These are phyloP conservation scores for Penicillium desertorum DNA, from an alignment of 495 filamentous ascomycete genomes.

Conservation along the genomic window DNA sequence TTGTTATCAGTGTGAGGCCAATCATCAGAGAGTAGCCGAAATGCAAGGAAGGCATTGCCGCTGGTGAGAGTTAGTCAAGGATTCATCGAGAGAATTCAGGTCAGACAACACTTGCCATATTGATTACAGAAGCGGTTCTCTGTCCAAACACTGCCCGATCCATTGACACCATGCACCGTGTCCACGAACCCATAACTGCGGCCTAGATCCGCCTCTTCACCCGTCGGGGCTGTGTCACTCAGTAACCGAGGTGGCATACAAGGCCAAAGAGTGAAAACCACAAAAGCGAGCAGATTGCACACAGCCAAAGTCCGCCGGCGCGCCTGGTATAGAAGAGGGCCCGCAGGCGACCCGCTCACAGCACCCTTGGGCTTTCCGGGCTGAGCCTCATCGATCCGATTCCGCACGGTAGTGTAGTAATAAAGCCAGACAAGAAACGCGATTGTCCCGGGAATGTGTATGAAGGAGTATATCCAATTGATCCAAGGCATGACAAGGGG, in stretches of 20 bases:
- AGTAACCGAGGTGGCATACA: slow-evolving; percentile 80
- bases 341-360: slow-evolving; percentile 42
- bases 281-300: slow-evolving; percentile 74
- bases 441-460: slow-evolving; percentile 80
- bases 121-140: slow-evolving; percentile 69
- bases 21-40: slow-evolving; percentile 79
- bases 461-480: slow-evolving; percentile 75
- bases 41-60: slow-evolving; percentile 78
- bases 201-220: slow-evolving; percentile 45
- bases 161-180: slow-evolving; percentile 66
- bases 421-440: slow-evolving; percentile 66
- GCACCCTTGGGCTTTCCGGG: slow-evolving; percentile 36
- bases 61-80: slow-evolving; percentile 32
- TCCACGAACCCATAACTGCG: slow-evolving; percentile 69
- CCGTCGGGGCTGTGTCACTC: slow-evolving; percentile 48
- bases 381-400: slow-evolving; percentile 39
- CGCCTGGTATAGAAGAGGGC: slow-evolving; percentile 56
- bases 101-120: slow-evolving; percentile 44
- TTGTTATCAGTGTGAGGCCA: slow-evolving; percentile 62
- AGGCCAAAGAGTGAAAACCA: slow-evolving; percentile 74
- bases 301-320: slow-evolving; percentile 68
- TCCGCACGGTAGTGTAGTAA: slow-evolving; percentile 61
- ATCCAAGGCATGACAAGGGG: slow-evolving; percentile 46
- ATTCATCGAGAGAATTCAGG: background rate
- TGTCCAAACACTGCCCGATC: slow-evolving; percentile 68